Base-by-base conservation (phyloP, 306 rosid species). In the Medicago ruthenica region DNA sequence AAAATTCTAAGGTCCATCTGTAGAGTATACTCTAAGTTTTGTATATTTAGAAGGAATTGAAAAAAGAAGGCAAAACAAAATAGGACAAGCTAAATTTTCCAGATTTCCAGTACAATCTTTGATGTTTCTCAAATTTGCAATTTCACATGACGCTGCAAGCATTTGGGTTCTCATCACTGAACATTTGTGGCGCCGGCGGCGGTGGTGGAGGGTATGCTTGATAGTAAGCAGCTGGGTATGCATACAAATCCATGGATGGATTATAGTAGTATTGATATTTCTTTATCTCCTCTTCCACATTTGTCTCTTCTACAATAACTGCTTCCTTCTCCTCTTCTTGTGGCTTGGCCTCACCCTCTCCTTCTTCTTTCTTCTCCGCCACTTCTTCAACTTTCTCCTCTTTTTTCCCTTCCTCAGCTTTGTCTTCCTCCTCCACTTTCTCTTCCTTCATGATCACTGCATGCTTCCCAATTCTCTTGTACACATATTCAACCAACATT, bases 131-230 rank as follows among this genome's bases (percentile, higher is more conserved):
- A 12, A 18, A 27, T 58, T 62, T 63, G 18, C 12, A 12, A 21
- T 31, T 70, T 70, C 75, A 89, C 93, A 89, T 83, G 61, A 89
- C 24, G 4, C 72, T 47, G 44, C 98, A 93, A 0, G 97, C 96
- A 75, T 93, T 91, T 9, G 98, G 98, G 59, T 91, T 87, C 79
- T 88, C 97, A 47, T 93, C 98, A 21, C 95, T 93, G 88, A 91
- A 86, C n/a, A 91, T 77, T 88, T 93, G 96, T 0, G 96, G 96
- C 10, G 67, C 42, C 8, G 37, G 37, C 0, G 37, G 37, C 37
- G 37, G 64, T 13, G 57, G 67, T 15, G 67, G 67, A 4, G 93
- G 85, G 44, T 78, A 69, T 2, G 70, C 0, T 7, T 67, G 79
- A 73, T 59, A 40, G 70, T 36, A 16, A n/a, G 69, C 9, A 3